Evolutionary conservation across 768 basidiomycete genomes (phyloP).

Genomic region (Mycena rosella): DNA sequence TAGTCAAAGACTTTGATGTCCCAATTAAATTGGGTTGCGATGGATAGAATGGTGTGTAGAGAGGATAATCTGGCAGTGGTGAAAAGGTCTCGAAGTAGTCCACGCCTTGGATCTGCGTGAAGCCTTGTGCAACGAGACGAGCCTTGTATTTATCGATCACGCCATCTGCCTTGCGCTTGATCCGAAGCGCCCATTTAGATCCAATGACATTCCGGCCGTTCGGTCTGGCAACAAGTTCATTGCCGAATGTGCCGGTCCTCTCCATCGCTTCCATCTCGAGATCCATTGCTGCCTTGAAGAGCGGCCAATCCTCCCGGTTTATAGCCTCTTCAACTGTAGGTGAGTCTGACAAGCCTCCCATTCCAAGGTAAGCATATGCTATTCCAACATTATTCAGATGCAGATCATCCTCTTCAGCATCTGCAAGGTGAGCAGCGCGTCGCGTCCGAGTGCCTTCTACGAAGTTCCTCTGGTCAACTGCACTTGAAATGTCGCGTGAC

Average conservation of each 20-base stretch:
- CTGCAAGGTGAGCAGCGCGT: not conserved
- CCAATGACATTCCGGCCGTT: too few relatives aligned
- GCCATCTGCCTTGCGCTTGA: not conserved
- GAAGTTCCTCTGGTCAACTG: not conserved
- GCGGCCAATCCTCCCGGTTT: too few relatives aligned
- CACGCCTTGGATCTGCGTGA: too few relatives aligned
- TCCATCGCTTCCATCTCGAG: too few relatives aligned
- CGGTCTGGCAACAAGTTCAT: too few relatives aligned
- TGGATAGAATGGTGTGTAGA: not conserved
- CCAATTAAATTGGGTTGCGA: conserved; percentile 9
- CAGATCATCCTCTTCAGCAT: not conserved
- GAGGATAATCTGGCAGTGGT: not conserved
- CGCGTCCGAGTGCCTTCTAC: not conserved
- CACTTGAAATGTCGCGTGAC: not conserved
- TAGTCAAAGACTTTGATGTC: too few relatives aligned
- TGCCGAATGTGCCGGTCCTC: too few relatives aligned
- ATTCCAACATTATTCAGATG: not conserved
- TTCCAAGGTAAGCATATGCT: not conserved
- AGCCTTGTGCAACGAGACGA: not conserved
- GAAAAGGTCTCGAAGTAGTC: too few relatives aligned
- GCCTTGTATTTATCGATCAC: not conserved
- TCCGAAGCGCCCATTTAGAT: not conserved
- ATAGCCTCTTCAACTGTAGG: not conserved
- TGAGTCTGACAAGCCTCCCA: not conserved
- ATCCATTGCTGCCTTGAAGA: too few relatives aligned